Evolutionary conservation across 768 basidiomycete genomes (phyloP), one percentile per base, ranked within the genome.

Genomic region (Boletus rubescentipes): DNA sequence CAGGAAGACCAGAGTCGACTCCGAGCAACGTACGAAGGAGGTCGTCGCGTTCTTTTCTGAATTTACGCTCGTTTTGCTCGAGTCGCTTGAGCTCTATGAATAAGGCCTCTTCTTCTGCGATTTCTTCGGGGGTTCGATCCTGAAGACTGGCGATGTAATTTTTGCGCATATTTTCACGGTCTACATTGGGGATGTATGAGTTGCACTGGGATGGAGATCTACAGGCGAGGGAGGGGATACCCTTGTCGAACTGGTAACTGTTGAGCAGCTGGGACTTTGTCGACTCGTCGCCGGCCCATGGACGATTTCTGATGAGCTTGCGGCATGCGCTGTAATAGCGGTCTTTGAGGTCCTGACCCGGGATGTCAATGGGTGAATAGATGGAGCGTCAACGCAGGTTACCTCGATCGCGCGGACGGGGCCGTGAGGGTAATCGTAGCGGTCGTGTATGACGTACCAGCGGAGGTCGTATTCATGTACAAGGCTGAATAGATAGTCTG

Each of bases 1-100:
- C 86, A 0, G 89, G 80, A 18, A 96, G 73, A 2, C 94, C 94
- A 39, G 88, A 91, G 55, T 97, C 94, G 45, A 93, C 83, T 5
- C 94, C 94, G 23, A 87, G 83, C 14, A 97, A 73, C 0, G 85
- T 89, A 30, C 90, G 82, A 56, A 98, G 77, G 23, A 98, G 80
- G 40, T 92, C 91, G 52, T 97, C 93, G 16, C 94, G 78, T 18
- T 97, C 93, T 59, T 83, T 84, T 72, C 88, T 89, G 76, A 94
- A 98, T 49, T 80, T 80, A 31, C 88, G 81, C 67, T 97, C 94
- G 55, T 80, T 91, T 72, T 98, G 96, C 67, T 98, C 95, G 46
- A 99, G 79, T n/a, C 92, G 85, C 66, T 95, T 94, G 46, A 96
- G 81, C 70, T 98, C 93, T 57, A 98, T 75, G 72, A 91, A 98